Base-by-base conservation (phyloP, 2,329 filamentous ascomycete species). In the Westerdykella aurantiaca region DNA sequence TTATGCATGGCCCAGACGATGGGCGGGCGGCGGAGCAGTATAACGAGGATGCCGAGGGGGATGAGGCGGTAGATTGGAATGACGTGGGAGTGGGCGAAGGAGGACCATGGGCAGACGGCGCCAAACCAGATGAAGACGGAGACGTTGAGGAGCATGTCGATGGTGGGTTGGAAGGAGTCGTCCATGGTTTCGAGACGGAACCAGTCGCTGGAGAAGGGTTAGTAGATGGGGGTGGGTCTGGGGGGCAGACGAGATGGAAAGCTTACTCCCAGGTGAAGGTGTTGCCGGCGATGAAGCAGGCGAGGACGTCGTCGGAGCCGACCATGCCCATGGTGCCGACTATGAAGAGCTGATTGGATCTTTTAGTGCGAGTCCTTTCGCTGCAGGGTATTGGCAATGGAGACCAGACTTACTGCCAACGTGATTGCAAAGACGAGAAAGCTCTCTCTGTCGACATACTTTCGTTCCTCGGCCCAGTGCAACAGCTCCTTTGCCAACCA, bases 141-240 rank as follows among this genome's bases (percentile, higher is more conserved):
- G 3, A 94, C 80, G 61, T 96, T 96, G 45, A 96, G 82, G 2
- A 96, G 75, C 88, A 95, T 95, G 64, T 96, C 89, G 37, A 96
- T 86, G 0, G 89, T 95, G 0, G 89, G 89, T 62, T 96, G 89
- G n/a, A 96, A 77, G 2, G 86, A 90, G 64, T 96, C 91, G 54
- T 95, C 90, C 55, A 85, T 72, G 0, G 90, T 96, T 65, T 94
- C 86, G 1, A 91, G 72, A 0, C 90, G 84, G 68, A 95, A 96
- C 88, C 88, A 94, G 67, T 95, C 88, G 62, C 74, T 75, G 37
- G 29, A 25, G 18, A 11, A 22, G 50, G 34, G 56, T 61, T 43
- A 49, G 51, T 38, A 9, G 13, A 18, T 34, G 18, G 14, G 14
- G 12, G 34, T 14, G 14, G 10, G 12, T 40, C 12, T 23, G 17